Percentiles rank a stretch among this genome's conserved stretches.
Evolutionary conservation across 441 rosid genomes (phyloP).

Genomic region (Pelargonium fulgidum): DNA sequence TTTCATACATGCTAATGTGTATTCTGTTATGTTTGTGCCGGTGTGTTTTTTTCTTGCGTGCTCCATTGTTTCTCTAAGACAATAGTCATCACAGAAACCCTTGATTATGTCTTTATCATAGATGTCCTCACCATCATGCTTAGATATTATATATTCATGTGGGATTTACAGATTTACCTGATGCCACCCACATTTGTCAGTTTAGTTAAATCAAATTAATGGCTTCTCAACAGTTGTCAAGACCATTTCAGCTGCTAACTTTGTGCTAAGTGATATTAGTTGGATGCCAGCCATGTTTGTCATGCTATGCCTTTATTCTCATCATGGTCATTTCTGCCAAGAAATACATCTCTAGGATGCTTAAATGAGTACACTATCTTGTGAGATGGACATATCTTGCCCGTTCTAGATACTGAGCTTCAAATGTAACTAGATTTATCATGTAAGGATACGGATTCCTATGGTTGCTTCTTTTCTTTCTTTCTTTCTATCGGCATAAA

Average conservation of each 20-base stretch:
- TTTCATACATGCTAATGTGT: neutral
- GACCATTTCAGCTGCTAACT: neutral
- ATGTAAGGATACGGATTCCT: too few species aligned
- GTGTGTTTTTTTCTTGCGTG: constrained; percentile 14
- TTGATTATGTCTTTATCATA: constrained; percentile 8
- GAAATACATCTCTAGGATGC: neutral
- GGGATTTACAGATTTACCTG: neutral
- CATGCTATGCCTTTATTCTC: too few species aligned
- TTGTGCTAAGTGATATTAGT: neutral
- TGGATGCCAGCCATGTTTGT: too few species aligned
- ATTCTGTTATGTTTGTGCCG: neutral
- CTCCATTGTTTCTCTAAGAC: constrained; percentile 10
- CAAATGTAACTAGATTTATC: neutral
- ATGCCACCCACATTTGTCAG: neutral
- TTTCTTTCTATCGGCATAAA: too few species aligned
- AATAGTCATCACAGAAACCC: neutral
- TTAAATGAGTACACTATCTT: neutral
- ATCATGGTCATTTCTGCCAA: too few species aligned
- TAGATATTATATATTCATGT: neutral
- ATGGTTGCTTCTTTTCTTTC: too few species aligned
- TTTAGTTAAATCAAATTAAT: constrained; percentile 1
- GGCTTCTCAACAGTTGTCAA: neutral
- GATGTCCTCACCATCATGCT: constrained; percentile 7
- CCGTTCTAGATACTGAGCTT: neutral
- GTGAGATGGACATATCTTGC: neutral